Evolutionary conservation across 2,329 filamentous ascomycete species (phyloP), one percentile per base, ranked within the genome.

Genomic region (Fusarium incarnatum): DNA sequence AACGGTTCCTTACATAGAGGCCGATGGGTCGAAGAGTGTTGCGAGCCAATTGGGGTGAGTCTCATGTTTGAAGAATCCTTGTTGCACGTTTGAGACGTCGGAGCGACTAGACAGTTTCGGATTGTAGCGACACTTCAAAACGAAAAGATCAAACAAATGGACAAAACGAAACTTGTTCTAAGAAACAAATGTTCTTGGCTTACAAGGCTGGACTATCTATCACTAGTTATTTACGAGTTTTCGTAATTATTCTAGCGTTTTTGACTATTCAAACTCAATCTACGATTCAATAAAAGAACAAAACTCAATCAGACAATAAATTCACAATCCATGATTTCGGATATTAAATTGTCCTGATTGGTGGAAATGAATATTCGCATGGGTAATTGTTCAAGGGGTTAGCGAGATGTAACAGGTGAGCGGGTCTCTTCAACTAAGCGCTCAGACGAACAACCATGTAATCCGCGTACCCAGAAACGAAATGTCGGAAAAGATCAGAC

Each of bases 361-460:
- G 72, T 75, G 72, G 62, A 74, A 67, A 40, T 49, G n/a, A 34
- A 62, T n/a, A 11, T 32, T 45, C 44, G 46, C 68, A 72, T 56
- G 72, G 70, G 54, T 70, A 45, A 28, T 63, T 54, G 27, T 50
- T 18, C 30, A 32, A 27, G 50, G 50, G 30, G 41, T 48, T 49
- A 42, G 32, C 49, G 34, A 28, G 18, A 12, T 73, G 72, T 74
- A 67, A 71, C 72, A 74, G 72, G 72, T 74, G 66, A 54, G 70
- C 72, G 72, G 72, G 66, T 52, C 64, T 16, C 22, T 25, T 30
- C 4, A 25, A 20, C 42, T 57, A 37, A 52, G 46, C 44, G 59
- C 44, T 52, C 13, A 11, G 9, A 27, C 27, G 10, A 27, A 27
- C 27, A 27, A 11, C 27, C 27, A 28, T 28, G 27, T 28, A 12